These are phyloP conservation scores for Blastobotrys capitulatus DNA, from an alignment of 1,139 yeast species.

Conservation along the genomic window DNA sequence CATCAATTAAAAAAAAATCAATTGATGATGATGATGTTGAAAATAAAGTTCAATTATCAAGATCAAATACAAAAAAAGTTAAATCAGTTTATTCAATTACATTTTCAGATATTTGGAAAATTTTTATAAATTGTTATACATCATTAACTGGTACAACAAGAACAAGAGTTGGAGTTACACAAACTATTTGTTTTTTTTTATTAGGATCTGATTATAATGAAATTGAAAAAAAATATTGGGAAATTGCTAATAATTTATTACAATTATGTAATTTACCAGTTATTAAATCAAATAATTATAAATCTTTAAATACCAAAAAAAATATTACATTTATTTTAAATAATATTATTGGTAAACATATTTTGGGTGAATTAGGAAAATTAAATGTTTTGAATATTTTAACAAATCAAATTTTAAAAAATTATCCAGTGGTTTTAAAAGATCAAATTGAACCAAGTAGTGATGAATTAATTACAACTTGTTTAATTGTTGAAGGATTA, in stretches of 20 bases:
- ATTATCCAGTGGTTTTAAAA: slow-evolving; percentile 23
- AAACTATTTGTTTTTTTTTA: slow-evolving; percentile 27
- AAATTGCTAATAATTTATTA: slow-evolving; percentile 25
- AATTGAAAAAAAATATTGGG: slow-evolving; percentile 25
- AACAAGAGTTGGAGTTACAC: slow-evolving; percentile 28
- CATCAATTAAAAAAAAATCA: slow-evolving; percentile 15
- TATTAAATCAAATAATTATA: slow-evolving; percentile 21
- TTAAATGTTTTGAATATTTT: slow-evolving; percentile 27
- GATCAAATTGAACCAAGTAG: slow-evolving; percentile 24
- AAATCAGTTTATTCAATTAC: slow-evolving; percentile 8
- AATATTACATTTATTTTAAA: slow-evolving; percentile 29
- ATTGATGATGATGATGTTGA: slow-evolving; percentile 20
- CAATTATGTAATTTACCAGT: slow-evolving; percentile 19
- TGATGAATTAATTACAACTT: slow-evolving; percentile 26
- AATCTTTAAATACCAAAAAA: slow-evolving; percentile 23
- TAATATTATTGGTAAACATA: slow-evolving; percentile 25
- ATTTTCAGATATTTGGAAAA: slow-evolving; percentile 21
- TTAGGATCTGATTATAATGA: slow-evolving; percentile 19
- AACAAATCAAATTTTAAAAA: slow-evolving; percentile 26
- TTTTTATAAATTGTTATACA: slow-evolving; percentile 19
- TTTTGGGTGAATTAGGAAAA: slow-evolving; percentile 34
- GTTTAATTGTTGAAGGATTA: slow-evolving; percentile 25
- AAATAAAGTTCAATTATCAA: slow-evolving; percentile 5
- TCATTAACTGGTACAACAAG: slow-evolving; percentile 20
- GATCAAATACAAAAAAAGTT: slow-evolving; percentile 11